Base-by-base conservation (phyloP, 441 rosid genomes). In the Melastoma candidum region DNA sequence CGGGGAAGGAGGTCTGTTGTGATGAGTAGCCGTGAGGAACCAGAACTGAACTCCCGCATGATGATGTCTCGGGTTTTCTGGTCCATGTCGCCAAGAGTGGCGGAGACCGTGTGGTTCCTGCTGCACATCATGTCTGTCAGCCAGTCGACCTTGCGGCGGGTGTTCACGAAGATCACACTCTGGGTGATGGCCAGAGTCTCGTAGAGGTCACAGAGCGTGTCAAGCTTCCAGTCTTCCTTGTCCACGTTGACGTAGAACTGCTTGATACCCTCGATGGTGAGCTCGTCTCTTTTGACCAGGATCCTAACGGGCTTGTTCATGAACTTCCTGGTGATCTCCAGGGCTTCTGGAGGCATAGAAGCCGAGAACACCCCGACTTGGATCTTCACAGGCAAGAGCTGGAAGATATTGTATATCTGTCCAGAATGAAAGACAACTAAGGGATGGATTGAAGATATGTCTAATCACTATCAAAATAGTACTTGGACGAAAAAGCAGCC, bases 101-200 rank as follows among this genome's bases (percentile, higher is more conserved):
- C 41, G 41, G 41, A 36, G 45, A 52, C 56, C 9, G 46, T 52
- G 24, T 52, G 56, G 56, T 52, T 44, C 24, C 41, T 29, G 56
- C 56, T 52, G 22, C 56, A 7, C 56, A 52, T 52, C 22, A 12
- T 36, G 17, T 52, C 56, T 12, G 56, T 52, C 14, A 52, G 56
- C 56, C 56, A 52, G 56, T 52, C 56, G 13, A 52, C 56, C 46
- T 52, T 52, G 56, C 56, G 56, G 24, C 56, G 32, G 3, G 56
- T 52, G 56, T 52, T 52, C 22, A 52, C 56, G 41, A 52, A 52
- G 10, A 52, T 52, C 7, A 52, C 56, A 26, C 56, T 52, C 17
- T 52, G 56, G 46, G 56, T 52, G 17, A 52, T 52, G 10, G 56
- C 56, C 7, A 52, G 24, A 10, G 56, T 52, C 24, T 52, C 41